These are phyloP conservation scores for Pinus taeda DNA, from an alignment of 75 land plant genomes.

Conservation along the genomic window DNA sequence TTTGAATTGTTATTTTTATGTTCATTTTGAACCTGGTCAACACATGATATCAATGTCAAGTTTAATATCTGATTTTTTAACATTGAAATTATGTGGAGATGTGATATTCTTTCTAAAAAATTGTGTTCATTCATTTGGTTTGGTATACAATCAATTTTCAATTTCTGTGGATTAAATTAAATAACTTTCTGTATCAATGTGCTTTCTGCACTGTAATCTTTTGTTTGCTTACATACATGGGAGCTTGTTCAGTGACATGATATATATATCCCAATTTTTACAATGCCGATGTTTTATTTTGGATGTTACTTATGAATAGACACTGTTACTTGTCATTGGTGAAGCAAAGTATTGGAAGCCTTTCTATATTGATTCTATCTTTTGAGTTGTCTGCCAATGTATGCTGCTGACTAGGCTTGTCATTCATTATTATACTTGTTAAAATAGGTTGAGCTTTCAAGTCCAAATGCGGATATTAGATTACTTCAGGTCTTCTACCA, in stretches of 20 bases:
- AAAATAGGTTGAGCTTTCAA: conserved; percentile 83
- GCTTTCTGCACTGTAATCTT: too few relatives aligned
- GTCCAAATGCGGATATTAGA: conserved; percentile 87
- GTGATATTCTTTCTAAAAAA: too few relatives aligned
- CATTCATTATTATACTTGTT: not conserved
- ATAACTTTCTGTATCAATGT: too few relatives aligned
- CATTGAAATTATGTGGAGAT: too few relatives aligned
- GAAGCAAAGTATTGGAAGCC: not conserved
- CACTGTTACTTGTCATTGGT: not conserved
- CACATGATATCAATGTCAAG: not conserved
- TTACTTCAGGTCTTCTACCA: conserved; percentile 95
- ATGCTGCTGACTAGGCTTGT: not conserved
- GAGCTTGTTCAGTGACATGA: too few relatives aligned
- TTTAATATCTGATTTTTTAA: too few relatives aligned
- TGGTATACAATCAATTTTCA: too few relatives aligned
- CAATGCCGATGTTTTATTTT: not conserved
- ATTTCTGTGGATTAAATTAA: too few relatives aligned
- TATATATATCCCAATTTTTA: too few relatives aligned
- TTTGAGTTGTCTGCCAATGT: not conserved
- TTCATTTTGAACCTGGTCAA: not conserved
- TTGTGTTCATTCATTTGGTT: too few relatives aligned
- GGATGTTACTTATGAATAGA: not conserved
- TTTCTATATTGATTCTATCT: not conserved
- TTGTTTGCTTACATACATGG: too few relatives aligned
- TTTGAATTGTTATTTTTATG: not conserved